Evolutionary conservation across 768 basidiomycete genomes (phyloP), one percentile per base, ranked within the genome.

Genomic region (Imleria badia): DNA sequence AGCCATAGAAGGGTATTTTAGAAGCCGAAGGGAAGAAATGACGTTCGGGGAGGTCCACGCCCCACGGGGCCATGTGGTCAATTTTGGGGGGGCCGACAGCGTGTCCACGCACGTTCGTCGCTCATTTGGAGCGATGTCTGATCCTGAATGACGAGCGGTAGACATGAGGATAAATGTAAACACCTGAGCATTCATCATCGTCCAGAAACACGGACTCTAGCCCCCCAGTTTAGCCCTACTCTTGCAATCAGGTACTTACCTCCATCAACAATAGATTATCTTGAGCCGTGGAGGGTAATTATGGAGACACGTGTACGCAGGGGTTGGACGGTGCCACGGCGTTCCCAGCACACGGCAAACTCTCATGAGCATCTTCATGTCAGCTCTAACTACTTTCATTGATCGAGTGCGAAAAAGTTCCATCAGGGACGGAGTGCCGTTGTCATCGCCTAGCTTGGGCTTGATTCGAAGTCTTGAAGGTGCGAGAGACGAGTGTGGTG

Each of bases 91-190:
- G 20, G 5, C 15, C 12, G 5, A 41, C 7, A 3, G 9, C 8
- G 17, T 36, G 39, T 13, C 15, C 33, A 52, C 50, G 51, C 53
- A 65, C 63, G 52, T 65, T 64, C 56, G 48, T 41, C 54, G 29
- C 23, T 51, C 7, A 36, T 54, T 35, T n/a, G 13, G 41, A 38
- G 41, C 11, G 12, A 36, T 31, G n/a, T 36, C n/a, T 12, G 41
- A 43, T 23, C 52, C 33, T 5, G 43, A 35, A 20, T 31, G 29
- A 15, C 8, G 11, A n/a, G 19, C 26, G 7, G 35, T 38, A 34
- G n/a, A 20, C 9, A 19, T 5, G 19, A 19, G 26, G 26, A 11
- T 15, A 19, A n/a, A 33, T 30, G 14, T 6, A 15, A 26, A 22
- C 14, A 20, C 22, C 26, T 11, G 22, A 26, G 26, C 34, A 36